Evolutionary conservation across 2,329 filamentous ascomycete genomes (phyloP), one percentile per base, ranked within the genome.

Genomic region (Cucurbitaria berberidis): DNA sequence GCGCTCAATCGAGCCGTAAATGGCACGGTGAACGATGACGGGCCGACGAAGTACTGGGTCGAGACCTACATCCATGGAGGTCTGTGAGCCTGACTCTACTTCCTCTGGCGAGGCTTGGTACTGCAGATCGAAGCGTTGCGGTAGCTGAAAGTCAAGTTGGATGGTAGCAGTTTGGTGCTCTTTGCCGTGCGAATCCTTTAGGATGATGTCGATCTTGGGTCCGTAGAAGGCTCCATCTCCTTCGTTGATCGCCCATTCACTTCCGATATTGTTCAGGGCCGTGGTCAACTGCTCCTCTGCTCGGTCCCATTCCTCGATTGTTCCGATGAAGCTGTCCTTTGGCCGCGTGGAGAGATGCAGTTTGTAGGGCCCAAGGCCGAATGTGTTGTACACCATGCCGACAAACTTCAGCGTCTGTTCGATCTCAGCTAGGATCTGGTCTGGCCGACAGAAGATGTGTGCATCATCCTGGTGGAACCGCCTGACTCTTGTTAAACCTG

Each of bases 221-320:
- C 92, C 91, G 67, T 96, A 96, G 69, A 96, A 96, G 3, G 91
- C 91, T 13, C 92, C 91, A 55, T 96, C 91, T 10, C 90, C 91
- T 64, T 88, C 83, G 58, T 92, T 93, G 51, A 93, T 63, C 2
- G 82, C 83, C 89, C 90, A 96, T 30, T 83, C 77, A 63, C 86
- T 84, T 9, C 87, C 88, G 13, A 82, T 86, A 22, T 77, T 81
- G 55, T 87, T 80, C 32, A 92, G 75, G 0, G 88, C 87, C 47
- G 82, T 76, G 48, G 81, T 84, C 49, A 92, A 76, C 43, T 90
- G 86, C n/a, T 72, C 70, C 68, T 91, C 89, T 1, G 89, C 89
- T 54, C 80, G 81, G 30, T 86, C 78, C 82, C 86, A 92, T 64
- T 92, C 87, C 46, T 88, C 86, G 16, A 82, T 63, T 1, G 84